A percentile compares a stretch with the other conserved stretches of the same genome.
phyloP scores from a whole-genome alignment of 2,329 filamentous ascomycete species.

The Fusarium kyushuense region DNA sequence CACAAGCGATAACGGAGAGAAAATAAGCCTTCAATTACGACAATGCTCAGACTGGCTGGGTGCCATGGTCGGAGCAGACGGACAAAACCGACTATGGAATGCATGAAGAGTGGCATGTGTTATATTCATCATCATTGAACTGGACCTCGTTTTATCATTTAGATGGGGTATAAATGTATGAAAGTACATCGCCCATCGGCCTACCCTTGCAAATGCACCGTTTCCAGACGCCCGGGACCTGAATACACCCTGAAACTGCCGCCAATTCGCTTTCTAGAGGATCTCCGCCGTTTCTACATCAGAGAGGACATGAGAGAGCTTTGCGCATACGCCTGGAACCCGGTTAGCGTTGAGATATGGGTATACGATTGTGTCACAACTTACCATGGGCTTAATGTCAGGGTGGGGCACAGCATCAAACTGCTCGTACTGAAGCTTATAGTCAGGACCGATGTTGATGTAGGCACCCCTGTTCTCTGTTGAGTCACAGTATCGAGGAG shows the following conservation, averaged over 20 bases:
- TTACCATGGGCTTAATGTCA: slow-evolving; percentile 90
- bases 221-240: slow-evolving; percentile 47
- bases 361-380: slow-evolving; percentile 27
- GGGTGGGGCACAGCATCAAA: slow-evolving; percentile 98
- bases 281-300: slow-evolving; percentile 63
- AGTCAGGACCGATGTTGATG: slow-evolving; percentile 93
- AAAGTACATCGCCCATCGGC: slow-evolving; percentile 45
- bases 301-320: slow-evolving; percentile 83
- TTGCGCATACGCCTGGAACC: slow-evolving; percentile 79
- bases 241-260: slow-evolving; percentile 33
- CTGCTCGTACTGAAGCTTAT: slow-evolving; percentile 91
- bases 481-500: slow-evolving; percentile 96
- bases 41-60: slow-evolving; percentile 75
- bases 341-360: slow-evolving; percentile 30
- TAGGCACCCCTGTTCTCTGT: slow-evolving; percentile 98
- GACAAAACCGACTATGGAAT: slow-evolving; percentile 61
- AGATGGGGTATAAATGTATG: slow-evolving; percentile 48
- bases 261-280: slow-evolving; percentile 32
- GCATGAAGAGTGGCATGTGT: slow-evolving; percentile 50
- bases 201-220: slow-evolving; percentile 44
- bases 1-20: slow-evolving; percentile 55
- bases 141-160: slow-evolving; percentile 37
- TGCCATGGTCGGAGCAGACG: slow-evolving; percentile 64
- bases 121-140: slow-evolving; percentile 33
- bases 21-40: slow-evolving; percentile 65